Evolutionary conservation across 306 rosid genomes (phyloP).

Genomic region (Gleditsia sinensis): DNA sequence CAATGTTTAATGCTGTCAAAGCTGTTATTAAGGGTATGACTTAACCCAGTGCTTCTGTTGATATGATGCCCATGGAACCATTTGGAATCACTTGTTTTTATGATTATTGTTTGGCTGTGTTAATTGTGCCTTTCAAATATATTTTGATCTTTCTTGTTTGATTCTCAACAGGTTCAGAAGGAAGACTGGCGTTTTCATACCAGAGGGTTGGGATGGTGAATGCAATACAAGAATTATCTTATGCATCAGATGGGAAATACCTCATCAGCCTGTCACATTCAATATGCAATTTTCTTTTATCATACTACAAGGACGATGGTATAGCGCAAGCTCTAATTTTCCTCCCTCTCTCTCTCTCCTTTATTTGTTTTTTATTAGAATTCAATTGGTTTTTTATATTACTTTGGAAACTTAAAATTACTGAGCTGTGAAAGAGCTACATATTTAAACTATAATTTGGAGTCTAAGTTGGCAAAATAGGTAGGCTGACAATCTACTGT

Average conservation of each 20-base stretch:
- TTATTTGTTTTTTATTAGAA: background rate
- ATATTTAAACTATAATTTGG: background rate
- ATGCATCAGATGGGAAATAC: constrained; percentile 83
- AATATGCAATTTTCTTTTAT: constrained; percentile 71
- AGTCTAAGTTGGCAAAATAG: background rate
- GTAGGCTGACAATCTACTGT: background rate
- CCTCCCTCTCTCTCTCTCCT: background rate
- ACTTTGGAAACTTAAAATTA: background rate
- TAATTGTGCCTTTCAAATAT: constrained; percentile 27
- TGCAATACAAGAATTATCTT: constrained; percentile 73
- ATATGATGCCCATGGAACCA: constrained; percentile 6
- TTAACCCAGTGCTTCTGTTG: background rate
- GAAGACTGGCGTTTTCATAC: constrained; percentile 93
- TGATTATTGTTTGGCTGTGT: constrained; percentile 21
- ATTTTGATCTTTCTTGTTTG: constrained; percentile 33
- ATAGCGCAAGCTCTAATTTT: constrained; percentile 12
- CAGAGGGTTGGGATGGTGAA: constrained; percentile 93
- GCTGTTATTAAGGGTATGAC: constrained; percentile 81
- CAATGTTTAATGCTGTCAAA: constrained; percentile 78
- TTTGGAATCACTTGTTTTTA: constrained; percentile 23
- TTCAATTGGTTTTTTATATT: constrained; percentile 9
- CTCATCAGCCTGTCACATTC: constrained; percentile 54
- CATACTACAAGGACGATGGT: constrained; percentile 92
- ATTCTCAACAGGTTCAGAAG: constrained; percentile 77
- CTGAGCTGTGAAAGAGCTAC: background rate